These are phyloP conservation scores for Triticum urartu DNA, from an alignment of 176 grass and related monocot genomes.

Conservation along the genomic window DNA sequence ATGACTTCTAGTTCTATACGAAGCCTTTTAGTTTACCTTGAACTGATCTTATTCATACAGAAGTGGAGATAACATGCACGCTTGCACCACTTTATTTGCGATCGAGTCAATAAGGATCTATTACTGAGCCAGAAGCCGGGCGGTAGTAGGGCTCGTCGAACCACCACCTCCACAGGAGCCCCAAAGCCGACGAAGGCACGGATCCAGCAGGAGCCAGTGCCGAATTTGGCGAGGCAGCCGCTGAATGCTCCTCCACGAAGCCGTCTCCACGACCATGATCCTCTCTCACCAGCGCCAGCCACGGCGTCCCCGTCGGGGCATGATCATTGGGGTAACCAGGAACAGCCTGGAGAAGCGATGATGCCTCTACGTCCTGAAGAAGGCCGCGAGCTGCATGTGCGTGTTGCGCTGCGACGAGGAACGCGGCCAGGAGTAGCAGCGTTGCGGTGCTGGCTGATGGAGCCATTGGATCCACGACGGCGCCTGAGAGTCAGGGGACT, in stretches of 20 bases:
- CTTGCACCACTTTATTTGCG: no score
- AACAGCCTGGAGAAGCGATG: not conserved
- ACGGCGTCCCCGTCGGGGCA: not conserved
- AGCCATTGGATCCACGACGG: not conserved
- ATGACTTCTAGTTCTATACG: no score
- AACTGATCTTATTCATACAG: no score
- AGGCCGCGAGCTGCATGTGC: not conserved
- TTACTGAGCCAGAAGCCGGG: not conserved
- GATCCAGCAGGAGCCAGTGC: not conserved
- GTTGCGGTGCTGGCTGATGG: not conserved
- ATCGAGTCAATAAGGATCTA: not conserved
- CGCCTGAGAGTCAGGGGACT: no score
- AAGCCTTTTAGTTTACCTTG: no score
- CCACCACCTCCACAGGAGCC: not conserved
- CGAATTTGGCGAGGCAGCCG: not conserved
- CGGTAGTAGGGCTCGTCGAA: slow-evolving; percentile 7
- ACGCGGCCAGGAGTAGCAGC: not conserved
- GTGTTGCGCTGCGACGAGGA: not conserved
- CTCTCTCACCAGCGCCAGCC: not conserved
- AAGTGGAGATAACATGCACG: no score
- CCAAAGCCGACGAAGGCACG: not conserved
- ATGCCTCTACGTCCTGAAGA: not conserved
- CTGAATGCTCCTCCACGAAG: not conserved
- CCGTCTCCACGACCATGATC: not conserved
- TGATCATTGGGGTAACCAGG: not conserved